A percentile compares a stretch with the other conserved stretches of the same genome.
Evolutionary conservation across 441 rosid genomes (phyloP).

Genomic region (Gossypium trilobum): DNA sequence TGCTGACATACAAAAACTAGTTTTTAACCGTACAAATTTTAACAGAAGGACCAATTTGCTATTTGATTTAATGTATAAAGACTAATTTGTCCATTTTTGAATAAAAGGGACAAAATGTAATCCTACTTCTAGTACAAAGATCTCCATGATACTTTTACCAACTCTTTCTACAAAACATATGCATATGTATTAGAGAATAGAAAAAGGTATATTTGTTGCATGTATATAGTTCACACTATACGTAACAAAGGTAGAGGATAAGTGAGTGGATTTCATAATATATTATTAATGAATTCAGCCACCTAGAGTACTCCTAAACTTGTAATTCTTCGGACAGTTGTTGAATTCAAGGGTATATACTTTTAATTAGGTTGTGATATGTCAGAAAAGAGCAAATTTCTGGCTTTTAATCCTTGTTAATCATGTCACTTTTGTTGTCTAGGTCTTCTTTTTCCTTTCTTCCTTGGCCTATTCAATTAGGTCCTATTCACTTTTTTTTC

Average conservation of each 20-base stretch:
- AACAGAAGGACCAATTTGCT: too few relatives aligned
- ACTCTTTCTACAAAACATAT: slow-evolving; percentile 7
- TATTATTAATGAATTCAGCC: not conserved
- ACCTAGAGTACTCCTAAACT: not conserved
- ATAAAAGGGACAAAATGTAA: too few relatives aligned
- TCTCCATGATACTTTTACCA: not conserved
- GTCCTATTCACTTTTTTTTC: not conserved
- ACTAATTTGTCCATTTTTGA: too few relatives aligned
- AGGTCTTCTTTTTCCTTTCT: not conserved
- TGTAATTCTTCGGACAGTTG: not conserved
- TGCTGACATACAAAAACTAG: too few relatives aligned
- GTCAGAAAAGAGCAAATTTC: not conserved
- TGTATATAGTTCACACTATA: slow-evolving; percentile 12
- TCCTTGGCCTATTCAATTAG: not conserved
- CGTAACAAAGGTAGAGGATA: not conserved
- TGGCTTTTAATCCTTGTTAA: not conserved
- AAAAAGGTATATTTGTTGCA: not conserved
- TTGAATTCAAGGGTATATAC: not conserved
- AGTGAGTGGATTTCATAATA: slow-evolving; percentile 9
- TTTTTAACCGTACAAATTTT: too few relatives aligned
- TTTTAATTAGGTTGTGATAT: not conserved
- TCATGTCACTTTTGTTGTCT: slow-evolving; percentile 2
- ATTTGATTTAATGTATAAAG: too few relatives aligned
- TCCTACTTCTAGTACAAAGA: too few relatives aligned
- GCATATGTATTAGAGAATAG: not conserved